Evolutionary conservation across 805 yeast genomes (phyloP).

Genomic region (Suhomyces sp.): DNA sequence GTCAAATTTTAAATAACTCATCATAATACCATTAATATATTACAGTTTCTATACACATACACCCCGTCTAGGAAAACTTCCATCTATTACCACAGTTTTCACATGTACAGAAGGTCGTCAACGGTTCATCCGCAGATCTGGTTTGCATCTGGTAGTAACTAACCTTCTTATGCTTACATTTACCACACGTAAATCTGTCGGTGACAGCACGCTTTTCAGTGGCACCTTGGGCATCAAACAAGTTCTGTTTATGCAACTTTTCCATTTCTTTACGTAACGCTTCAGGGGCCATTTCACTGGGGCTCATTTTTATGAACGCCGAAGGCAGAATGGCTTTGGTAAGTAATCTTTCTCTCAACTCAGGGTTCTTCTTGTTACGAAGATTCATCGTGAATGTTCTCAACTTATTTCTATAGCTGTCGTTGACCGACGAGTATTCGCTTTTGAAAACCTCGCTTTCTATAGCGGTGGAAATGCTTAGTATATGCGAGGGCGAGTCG

Average conservation of each 20-base stretch:
- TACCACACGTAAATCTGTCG: constrained; percentile 95
- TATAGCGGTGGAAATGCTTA: constrained; percentile 63
- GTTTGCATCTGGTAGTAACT: constrained; percentile 98
- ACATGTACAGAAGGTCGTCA: constrained; percentile 97
- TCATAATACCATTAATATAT: neutral
- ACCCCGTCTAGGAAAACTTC: constrained; percentile 72
- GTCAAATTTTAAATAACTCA: constrained; percentile 9
- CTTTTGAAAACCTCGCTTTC: constrained; percentile 67
- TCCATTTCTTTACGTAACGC: constrained; percentile 81
- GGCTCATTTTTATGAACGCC: constrained; percentile 72
- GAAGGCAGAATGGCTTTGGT: constrained; percentile 64
- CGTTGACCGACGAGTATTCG: constrained; percentile 55
- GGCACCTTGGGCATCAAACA: constrained; percentile 97
- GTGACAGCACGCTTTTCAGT: constrained; percentile 94
- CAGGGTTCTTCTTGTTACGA: constrained; percentile 87
- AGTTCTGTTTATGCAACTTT: constrained; percentile 78
- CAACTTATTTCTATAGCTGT: constrained; percentile 74
- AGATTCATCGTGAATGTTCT: constrained; percentile 84
- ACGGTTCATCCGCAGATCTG: constrained; percentile 97
- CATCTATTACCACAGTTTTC: constrained; percentile 97
- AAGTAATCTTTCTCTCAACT: constrained; percentile 65
- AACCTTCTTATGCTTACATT: constrained; percentile 95
- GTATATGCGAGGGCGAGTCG: constrained; percentile 53
- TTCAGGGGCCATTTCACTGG: constrained; percentile 96
- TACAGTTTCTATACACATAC: constrained; percentile 2